Base-by-base conservation (phyloP, 2,329 filamentous ascomycete species). In the Penicillium sp. region DNA sequence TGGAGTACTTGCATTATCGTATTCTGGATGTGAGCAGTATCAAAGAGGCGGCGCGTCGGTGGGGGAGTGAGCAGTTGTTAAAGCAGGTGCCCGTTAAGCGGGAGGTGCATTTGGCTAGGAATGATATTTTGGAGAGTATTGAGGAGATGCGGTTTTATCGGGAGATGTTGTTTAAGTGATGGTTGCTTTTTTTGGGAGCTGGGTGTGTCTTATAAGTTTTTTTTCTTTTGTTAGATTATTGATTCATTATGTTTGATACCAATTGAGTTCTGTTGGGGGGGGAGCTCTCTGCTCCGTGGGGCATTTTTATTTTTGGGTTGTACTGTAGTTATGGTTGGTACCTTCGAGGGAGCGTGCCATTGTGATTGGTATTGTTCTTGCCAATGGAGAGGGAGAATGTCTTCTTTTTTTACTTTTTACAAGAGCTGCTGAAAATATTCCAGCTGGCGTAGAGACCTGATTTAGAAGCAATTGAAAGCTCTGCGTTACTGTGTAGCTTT, bases 81-180 rank as follows among this genome's bases (percentile, higher is more conserved):
- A 80, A 81, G 59, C 81, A 82, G 49, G 88, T 86, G 30, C 93
- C 94, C 13, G 78, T 73, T 65, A 98, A 98, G 82, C 86, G 85
- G 74, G 87, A 86, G 40, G 81, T 88, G 56, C 95, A 99, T 80
- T 87, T 94, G 77, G 95, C 95, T 0, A 88, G 86, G 70, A 88
- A 92, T 59, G 95, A 99, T 77, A 97, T 99, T 61, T 78, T 97
- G 63, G 95, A 99, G 81, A 98, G 94, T 78, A 97, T 99, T 65
- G 89, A 86, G 59, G 95, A 99, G 81, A 94, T 94, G 58, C 87
- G 82, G 71, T 97, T 91, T 75, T 98, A 97, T 78, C 87, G 86
- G 71, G 82, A 89, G 62, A 81, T 80, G 19, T 85, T 96, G 59
- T 96, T 96, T 75, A 72, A 67, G 53, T 56, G 22, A 37, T 26